Evolutionary conservation across 2,329 filamentous ascomycete species (phyloP), one percentile per base, ranked within the genome.

Genomic region (Parasarocladium wereldwijsianum): DNA sequence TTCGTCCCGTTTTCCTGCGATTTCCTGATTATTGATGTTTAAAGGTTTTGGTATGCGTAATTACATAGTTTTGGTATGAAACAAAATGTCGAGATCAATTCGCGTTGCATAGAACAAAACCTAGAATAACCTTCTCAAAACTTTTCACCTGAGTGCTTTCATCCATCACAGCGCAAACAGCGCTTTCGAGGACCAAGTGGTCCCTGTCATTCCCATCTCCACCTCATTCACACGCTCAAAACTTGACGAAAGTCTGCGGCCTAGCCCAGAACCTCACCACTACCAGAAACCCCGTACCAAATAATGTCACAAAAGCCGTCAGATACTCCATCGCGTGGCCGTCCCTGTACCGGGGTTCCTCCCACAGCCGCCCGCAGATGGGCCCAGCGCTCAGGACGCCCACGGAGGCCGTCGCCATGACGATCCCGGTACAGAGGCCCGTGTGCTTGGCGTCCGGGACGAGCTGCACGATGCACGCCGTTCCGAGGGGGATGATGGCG

Each of bases 401-500:
- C 3, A 43, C 21, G 0, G 45, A 45, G 26, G 42, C 43, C 17
- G 48, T 25, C 8, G 43, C 44, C 46, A 51, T 51, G 46, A 47
- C 46, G 29, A 39, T 32, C n/a, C 47, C 46, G 8, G 49, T 44
- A 6, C 46, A 44, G 9, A 49, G 37, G 8, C 49, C 48, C 11
- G 49, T 43, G 27, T 42, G 35, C 6, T 38, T 37, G 35, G 49
- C 41, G 34, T 50, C 42, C 2, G 35, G 32, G 0, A 46, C 45
- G 17, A 45, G 47, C 31, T 50, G 44, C 9, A 47, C 44, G 10
- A 51, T 42, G 26, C 46, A 50, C 11, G 47, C 45, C 1, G 46
- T 43, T 5, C 41, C 45, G 8, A 51, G 41, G 5, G 57, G 43
- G 39, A 58, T 38, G 25, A 54, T 31, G 29, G 50, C 45, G 33